phyloP scores from a whole-genome alignment of 129 eudicot genomes.

The Centrapalus pauciflorus region DNA sequence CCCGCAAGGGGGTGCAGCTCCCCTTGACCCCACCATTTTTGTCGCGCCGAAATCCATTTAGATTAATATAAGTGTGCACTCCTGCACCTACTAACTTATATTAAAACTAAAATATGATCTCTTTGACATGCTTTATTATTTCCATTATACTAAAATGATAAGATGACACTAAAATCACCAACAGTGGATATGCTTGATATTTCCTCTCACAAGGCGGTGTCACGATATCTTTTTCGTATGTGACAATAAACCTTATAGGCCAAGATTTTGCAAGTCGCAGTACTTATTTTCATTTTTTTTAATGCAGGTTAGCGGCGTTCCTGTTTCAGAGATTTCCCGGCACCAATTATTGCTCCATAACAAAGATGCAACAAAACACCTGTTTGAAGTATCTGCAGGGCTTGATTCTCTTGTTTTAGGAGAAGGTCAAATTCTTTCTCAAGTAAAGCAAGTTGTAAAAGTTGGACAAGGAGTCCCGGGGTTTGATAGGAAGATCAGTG shows the following conservation, averaged over 20 bases:
- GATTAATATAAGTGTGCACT: too few relatives aligned
- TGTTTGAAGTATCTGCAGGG: slow-evolving; percentile 81
- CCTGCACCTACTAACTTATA: too few relatives aligned
- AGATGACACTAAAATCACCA: too few relatives aligned
- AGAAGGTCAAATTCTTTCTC: slow-evolving; percentile 91
- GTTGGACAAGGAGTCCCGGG: slow-evolving; percentile 63
- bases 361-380: slow-evolving; percentile 68
- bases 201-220: too few relatives aligned
- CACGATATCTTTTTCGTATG: background rate
- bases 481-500: slow-evolving; percentile 66
- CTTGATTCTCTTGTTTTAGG: slow-evolving; percentile 82
- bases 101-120: too few relatives aligned
- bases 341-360: slow-evolving; percentile 71
- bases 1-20: too few relatives aligned
- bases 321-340: slow-evolving; percentile 56
- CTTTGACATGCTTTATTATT: too few relatives aligned
- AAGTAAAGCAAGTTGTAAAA: slow-evolving; percentile 73
- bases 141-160: too few relatives aligned
- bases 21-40: too few relatives aligned
- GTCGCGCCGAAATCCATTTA: too few relatives aligned
- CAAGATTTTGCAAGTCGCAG: background rate
- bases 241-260: background rate
- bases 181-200: too few relatives aligned
- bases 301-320: slow-evolving; percentile 65
- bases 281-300: slow-evolving; percentile 6